Conservation (phyloP, 2,329 filamentous ascomycete species). For the Trichophaea hybrida region DNA sequence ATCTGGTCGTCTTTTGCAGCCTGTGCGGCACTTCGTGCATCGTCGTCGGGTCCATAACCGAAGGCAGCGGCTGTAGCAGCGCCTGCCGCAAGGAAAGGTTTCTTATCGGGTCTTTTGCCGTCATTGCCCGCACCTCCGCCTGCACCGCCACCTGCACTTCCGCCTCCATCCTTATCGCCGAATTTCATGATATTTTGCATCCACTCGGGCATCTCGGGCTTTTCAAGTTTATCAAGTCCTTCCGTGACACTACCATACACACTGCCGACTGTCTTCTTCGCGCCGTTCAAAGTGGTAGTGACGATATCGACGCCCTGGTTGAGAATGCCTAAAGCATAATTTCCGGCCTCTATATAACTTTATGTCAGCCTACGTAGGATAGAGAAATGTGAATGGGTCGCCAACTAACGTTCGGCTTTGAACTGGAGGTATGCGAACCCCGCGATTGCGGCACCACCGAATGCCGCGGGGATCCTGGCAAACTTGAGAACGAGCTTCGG, state of each 20-base stretch:
- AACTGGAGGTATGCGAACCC: conserved; percentile 89
- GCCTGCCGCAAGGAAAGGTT: conserved; percentile 44
- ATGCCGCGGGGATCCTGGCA: conserved; percentile 72
- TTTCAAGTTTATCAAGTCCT: conserved; percentile 60
- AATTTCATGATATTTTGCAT: conserved; percentile 55
- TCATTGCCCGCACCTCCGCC: conserved; percentile 29
- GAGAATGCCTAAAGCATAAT: conserved; percentile 62
- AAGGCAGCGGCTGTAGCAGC: conserved; percentile 66
- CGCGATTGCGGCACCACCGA: conserved; percentile 75
- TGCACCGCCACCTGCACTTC: conserved; percentile 34
- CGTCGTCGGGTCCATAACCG: conserved; percentile 53
- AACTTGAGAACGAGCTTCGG: conserved; percentile 89
- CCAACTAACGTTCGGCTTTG: conserved; percentile 63
- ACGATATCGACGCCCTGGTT: conserved; percentile 59
- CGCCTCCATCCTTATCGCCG: conserved; percentile 21
- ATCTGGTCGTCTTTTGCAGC: conserved; percentile 86
- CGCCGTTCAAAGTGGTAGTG: conserved; percentile 31
- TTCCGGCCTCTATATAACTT: conserved; percentile 48
- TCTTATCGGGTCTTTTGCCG: conserved; percentile 36
- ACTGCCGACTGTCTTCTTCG: conserved; percentile 44
- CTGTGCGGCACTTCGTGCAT: conserved; percentile 47
- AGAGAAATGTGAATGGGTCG: neutral
- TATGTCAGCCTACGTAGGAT: conserved; percentile 19
- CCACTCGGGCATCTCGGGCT: conserved; percentile 57
- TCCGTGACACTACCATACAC: conserved; percentile 67